Evolutionary conservation across 163 green algal species (phyloP), one percentile per base, ranked within the genome.

Genomic region (Picocystis sp.): DNA sequence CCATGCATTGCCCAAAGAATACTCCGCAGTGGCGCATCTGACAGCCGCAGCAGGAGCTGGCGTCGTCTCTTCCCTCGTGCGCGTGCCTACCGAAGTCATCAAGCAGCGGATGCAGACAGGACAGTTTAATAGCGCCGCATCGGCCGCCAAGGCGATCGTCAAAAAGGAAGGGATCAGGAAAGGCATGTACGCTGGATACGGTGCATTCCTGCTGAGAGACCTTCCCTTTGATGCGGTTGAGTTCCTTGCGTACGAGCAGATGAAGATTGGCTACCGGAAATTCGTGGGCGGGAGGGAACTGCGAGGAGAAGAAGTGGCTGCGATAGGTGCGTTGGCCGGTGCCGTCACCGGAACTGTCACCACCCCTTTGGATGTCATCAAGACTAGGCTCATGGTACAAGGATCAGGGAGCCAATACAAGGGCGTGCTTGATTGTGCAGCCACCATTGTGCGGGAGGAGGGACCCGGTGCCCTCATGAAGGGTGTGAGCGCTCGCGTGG

Each of bases 161-260:
- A 50, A 53, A 1, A 66, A 58, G 45, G 86, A 97, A 71, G 87
- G 87, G n/a, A 12, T 82, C 22, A 64, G 29, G 8, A 38, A 60
- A 2, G 88, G 88, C 5, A 41, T 96, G 35, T 97, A 93, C 63
- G 86, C 88, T 12, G 88, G 88, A 43, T 97, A 97, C 68, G 74
- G 79, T 11, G 87, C 87, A 22, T 97, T 97, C 75, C 70, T 97
- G 53, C 69, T 97, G 48, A 69, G 89, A 11, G 89, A 97, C 65
- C 77, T 97, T 50, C 89, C 89, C 2, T 97, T 97, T 65, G 89
- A 97, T 52, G 89, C 87, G 33, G 88, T 97, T 34, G 87, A 97
- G 71, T 97, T 97, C 61, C 68, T 92, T 23, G 64, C 75, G 0
- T 95, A 94, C 51, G 86, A 95, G 74, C 76, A 75, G 53, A 59